Base-by-base conservation (phyloP, 192 early-diverging fungal species). In the Podila minutissima region DNA sequence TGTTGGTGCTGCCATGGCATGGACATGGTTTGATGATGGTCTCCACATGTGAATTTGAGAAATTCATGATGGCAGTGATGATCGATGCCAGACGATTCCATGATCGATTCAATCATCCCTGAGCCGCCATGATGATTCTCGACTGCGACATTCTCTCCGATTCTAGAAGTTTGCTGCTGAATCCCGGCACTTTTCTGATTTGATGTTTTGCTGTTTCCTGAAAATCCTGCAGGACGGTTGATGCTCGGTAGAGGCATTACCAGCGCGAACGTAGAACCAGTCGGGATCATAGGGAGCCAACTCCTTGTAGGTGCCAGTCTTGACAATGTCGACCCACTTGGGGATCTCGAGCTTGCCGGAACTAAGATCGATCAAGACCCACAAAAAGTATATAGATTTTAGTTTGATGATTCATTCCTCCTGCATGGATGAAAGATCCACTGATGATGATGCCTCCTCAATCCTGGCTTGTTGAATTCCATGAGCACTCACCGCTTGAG, bases 191-290 rank as follows among this genome's bases (percentile, higher is more conserved):
- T 38, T 41, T 46, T 62, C 31, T 35, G 29, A 48, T 57, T 69
- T 46, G 28, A 19, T 46, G 33, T 12, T 59, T 59, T 66, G 48
- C 22, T 17, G 62, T 17, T 26, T 48, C 26, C 60, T 31, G 32
- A 28, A 62, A 58, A 64, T 58, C 66, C 49, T 58, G 32, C 9
- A 15, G 1, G 4, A 13, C 10, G 41, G 41, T 29, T 66, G 64
- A 6, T 64, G 33, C n/a, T 64, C 12, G 12, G 61, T n/a, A 37
- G 28, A 26, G 35, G 46, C 59, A 88, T 67, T 84, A 94, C 94
- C 95, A 75, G 97, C 96, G 75, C 97, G 96, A 70, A 97, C 86
- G 91, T 97, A 99, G 94, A 93, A 99, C 97, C 97, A 99, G 91
- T 99, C 98, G 62, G 95, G 93, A 84, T 99, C 97, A 88, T 97